phyloP scores from a whole-genome alignment of 208 protist species.

The Lotmaria passim region DNA sequence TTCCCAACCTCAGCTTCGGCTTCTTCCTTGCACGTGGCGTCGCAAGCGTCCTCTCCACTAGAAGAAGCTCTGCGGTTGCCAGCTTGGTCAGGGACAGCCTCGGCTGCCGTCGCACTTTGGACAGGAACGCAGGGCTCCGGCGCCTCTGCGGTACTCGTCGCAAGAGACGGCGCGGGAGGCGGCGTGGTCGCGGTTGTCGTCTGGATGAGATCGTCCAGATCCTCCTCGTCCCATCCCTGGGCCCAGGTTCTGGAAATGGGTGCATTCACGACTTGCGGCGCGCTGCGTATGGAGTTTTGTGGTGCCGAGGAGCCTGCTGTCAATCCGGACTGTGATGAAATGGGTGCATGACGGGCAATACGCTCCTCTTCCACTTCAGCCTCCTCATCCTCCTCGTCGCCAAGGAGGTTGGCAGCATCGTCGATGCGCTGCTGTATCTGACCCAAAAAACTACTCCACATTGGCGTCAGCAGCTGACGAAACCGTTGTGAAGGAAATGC shows the following conservation, averaged over 20 bases:
- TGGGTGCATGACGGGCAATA: neutral
- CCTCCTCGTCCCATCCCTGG: slow-evolving; percentile 10
- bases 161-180: neutral
- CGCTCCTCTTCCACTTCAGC: slow-evolving; percentile 13
- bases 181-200: neutral
- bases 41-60: neutral
- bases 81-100: neutral
- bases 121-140: neutral
- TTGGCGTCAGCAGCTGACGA: slow-evolving; percentile 10
- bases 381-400: slow-evolving; percentile 49
- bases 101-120: neutral
- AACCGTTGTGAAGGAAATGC: neutral
- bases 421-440: slow-evolving; percentile 78
- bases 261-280: neutral
- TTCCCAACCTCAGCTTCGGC: neutral
- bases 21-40: neutral
- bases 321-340: neutral
- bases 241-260: neutral
- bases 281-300: no score
- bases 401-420: slow-evolving; percentile 51
- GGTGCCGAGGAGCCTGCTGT: neutral
- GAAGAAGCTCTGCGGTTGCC: neutral
- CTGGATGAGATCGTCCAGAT: slow-evolving; percentile 5
- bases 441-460: slow-evolving; percentile 70
- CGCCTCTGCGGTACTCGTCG: neutral